Evolutionary conservation across 176 grass and related monocot genomes (phyloP).

Genomic region (Oryza meridionalis): DNA sequence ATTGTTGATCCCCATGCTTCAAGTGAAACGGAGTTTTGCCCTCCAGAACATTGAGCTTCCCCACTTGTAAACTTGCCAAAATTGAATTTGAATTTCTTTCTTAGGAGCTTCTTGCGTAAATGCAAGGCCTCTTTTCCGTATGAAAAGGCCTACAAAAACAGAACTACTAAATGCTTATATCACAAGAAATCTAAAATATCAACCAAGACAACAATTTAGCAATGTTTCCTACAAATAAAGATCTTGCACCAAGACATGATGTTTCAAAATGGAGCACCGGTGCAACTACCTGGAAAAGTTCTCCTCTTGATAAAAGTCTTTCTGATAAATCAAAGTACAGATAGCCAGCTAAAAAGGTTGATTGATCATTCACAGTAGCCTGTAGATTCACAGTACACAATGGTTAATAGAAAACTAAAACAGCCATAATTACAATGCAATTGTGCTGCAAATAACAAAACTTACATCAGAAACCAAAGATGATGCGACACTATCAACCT

Average conservation of each 20-base stretch:
- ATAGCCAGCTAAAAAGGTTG: conserved; percentile 66
- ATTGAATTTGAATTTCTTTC: conserved; percentile 67
- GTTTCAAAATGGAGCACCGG: conserved; percentile 9
- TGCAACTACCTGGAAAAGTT: conserved; percentile 62
- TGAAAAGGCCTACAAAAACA: conserved; percentile 69
- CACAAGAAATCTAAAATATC: conserved; percentile 25
- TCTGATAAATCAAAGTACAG: conserved; percentile 88
- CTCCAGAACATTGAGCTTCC: conserved; percentile 14
- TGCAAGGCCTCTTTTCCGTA: conserved; percentile 69
- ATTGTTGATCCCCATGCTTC: conserved; percentile 57
- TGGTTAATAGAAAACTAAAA: conserved; percentile 31
- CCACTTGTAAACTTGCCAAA: conserved; percentile 21
- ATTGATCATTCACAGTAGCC: conserved; percentile 51
- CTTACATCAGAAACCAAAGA: conserved; percentile 76
- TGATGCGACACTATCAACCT: conserved; percentile 55
- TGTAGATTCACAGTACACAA: conserved; percentile 53
- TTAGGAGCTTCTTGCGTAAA: conserved; percentile 74
- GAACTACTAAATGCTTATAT: conserved; percentile 12
- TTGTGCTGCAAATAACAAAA: conserved; percentile 8
- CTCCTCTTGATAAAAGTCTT: conserved; percentile 63
- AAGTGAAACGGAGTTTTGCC: conserved; percentile 49
- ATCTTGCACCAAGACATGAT: neutral
- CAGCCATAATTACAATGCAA: conserved; percentile 8
- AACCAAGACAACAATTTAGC: neutral
- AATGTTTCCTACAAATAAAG: conserved; percentile 10